Evolutionary conservation across 2,329 filamentous ascomycete species (phyloP), one percentile per base, ranked within the genome.

Genomic region (Mollisiaceae sp.): DNA sequence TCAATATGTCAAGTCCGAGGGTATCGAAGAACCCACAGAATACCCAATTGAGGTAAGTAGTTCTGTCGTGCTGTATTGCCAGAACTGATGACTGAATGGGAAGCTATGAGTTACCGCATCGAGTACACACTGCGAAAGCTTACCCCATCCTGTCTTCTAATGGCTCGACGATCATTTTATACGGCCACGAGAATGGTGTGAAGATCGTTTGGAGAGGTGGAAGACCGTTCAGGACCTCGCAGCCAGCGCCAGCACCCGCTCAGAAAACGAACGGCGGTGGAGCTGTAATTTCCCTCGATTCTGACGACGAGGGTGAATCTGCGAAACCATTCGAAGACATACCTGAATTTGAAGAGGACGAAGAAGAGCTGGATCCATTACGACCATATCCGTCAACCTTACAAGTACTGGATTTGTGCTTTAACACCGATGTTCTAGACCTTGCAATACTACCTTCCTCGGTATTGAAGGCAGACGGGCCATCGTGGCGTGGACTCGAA

Each of bases 161-260:
- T 72, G 87, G 87, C 41, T 87, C 88, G 8, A 86, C 83, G 2
- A 83, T 90, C 72, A 75, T 90, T 32, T 77, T 90, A 54, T 89
- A 89, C 71, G 87, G 85, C 55, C 87, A 89, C 70, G 86, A 89
- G 65, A 86, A 84, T 75, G 88, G 88, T 54, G 77, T 89, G 50
- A 86, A 83, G 2, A 72, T 90, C 43, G 76, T 86, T 27, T 90
- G 88, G 88, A 83, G 86, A 50, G 88, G 88, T 55, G 87, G 87
- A 12, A 82, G 82, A 59, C 80, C 81, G n/a, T 85, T 90, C 71
- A 89, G 87, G 73, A 67, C 79, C 32, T 76, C 79, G 43, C 79
- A 81, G 60, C 71, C 74, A 18, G 67, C 70, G 1, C 65, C 73
- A 18, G 69, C 73, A 56, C 61, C 64, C 8, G 66, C 73, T 58